Conservation (phyloP, 2,329 filamentous ascomycete species). For the Biscogniauxia marginata region DNA sequence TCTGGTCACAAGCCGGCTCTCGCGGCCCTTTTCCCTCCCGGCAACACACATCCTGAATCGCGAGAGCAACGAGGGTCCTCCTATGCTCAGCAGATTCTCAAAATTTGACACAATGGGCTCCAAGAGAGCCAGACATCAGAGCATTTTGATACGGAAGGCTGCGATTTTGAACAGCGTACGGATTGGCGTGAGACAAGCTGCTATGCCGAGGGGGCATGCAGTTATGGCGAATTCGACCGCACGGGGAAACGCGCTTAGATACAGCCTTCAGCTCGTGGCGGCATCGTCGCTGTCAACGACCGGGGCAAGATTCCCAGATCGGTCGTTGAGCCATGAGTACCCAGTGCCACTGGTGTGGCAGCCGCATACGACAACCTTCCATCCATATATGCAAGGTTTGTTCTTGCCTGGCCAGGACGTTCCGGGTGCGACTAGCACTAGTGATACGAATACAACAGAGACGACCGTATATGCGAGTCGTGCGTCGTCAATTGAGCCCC, state of each 20-base stretch:
- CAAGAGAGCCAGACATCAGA: constrained; percentile 47
- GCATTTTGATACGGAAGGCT: constrained; percentile 57
- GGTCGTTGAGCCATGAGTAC: constrained; percentile 12
- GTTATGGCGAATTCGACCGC: constrained; percentile 33
- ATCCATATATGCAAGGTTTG: not conserved
- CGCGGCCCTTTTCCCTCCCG: constrained; percentile 66
- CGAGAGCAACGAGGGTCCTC: constrained; percentile 47
- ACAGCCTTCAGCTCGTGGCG: constrained; percentile 34
- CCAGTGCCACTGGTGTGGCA: constrained; percentile 26
- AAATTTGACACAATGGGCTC: constrained; percentile 43
- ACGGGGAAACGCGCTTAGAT: constrained; percentile 34
- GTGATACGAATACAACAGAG: no score
- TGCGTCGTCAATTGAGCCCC: not conserved
- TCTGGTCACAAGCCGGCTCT: constrained; percentile 69
- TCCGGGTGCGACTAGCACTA: no score
- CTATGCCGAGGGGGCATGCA: constrained; percentile 31
- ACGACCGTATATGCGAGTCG: no score
- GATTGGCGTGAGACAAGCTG: constrained; percentile 42
- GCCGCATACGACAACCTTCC: constrained; percentile 26
- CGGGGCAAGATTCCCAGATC: constrained; percentile 32
- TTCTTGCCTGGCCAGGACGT: not conserved
- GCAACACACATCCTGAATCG: constrained; percentile 68
- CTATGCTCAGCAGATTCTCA: constrained; percentile 40
- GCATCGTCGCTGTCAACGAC: constrained; percentile 12
- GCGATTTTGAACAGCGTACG: constrained; percentile 64